Conservation (phyloP, 768 basidiomycete genomes). For the Gloeophyllum trabeum region DNA sequence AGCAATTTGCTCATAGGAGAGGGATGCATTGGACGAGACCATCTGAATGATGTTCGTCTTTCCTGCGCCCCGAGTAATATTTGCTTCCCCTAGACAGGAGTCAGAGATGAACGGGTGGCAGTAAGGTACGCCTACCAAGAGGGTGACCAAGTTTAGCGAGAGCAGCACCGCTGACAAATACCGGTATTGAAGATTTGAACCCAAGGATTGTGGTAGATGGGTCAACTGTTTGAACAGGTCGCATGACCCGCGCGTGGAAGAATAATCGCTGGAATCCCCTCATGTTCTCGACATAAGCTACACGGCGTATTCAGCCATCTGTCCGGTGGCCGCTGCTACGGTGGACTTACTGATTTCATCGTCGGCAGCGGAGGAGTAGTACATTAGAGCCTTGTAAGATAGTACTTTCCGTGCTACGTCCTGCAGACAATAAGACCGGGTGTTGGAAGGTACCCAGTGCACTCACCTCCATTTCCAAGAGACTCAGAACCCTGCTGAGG, state of each 20-base stretch:
- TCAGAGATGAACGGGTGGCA: background rate
- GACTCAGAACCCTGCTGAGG: slow-evolving; percentile 55
- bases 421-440: slow-evolving; percentile 21
- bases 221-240: slow-evolving; percentile 48
- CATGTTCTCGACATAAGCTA: slow-evolving; percentile 60
- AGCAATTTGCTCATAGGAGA: slow-evolving; percentile 55
- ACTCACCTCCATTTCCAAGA: slow-evolving; percentile 75
- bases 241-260: slow-evolving; percentile 79
- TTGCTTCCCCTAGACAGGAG: slow-evolving; percentile 51
- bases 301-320: too few relatives aligned
- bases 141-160: slow-evolving; percentile 85
- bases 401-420: slow-evolving; percentile 63
- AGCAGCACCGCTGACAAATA: slow-evolving; percentile 79
- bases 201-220: slow-evolving; percentile 69
- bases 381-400: slow-evolving; percentile 65
- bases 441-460: background rate
- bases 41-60: slow-evolving; percentile 69
- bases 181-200: slow-evolving; percentile 57
- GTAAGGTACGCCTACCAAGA: slow-evolving; percentile 26
- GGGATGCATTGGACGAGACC: slow-evolving; percentile 70
- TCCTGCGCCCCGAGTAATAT: slow-evolving; percentile 64
- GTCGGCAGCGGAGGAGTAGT: slow-evolving; percentile 81
- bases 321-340: too few relatives aligned
- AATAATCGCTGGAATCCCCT: slow-evolving; percentile 79
- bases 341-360: slow-evolving; percentile 66